Evolutionary conservation across 352 stramenopile genomes (phyloP), one percentile per base, ranked within the genome.

Genomic region (Phytopythium montanum): DNA sequence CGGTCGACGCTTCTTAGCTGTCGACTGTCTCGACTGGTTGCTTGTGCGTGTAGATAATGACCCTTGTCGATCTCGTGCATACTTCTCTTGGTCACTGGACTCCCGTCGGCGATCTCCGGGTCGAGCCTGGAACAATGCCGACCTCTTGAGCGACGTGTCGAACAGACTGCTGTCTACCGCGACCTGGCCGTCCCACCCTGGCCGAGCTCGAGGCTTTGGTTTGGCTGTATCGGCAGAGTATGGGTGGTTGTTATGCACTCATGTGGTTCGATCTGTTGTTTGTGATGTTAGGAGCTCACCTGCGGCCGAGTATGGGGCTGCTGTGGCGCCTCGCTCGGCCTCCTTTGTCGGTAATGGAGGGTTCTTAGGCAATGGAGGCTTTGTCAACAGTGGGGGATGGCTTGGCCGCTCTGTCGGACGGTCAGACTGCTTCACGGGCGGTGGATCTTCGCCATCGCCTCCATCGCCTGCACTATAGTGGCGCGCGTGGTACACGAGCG

Each of bases 121-220:
- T n/a, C 62, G 59, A 6, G 79, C 58, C 49, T 80, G 71, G 45
- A 89, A 91, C 13, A 91, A 57, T 13, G 66, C 44, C 34, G 71
- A 66, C 53, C 81, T 87, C 51, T 78, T 85, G 16, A 91, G 65
- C 1, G 73, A 73, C 29, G 51, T 36, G 33, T 90, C 81, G 18
- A 90, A 90, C 21, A 88, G 34, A 13, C 57, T 64, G 14, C 59
- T 28, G 3, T 46, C 38, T 31, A 68, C 60, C 51, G 39, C 54
- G 18, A 81, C 72, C 23, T 86, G 61, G 6, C 54, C 56, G 28
- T 90, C 69, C 81, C 81, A 90, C 5, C 46, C 74, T 14, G 76
- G 81, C 12, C 68, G 73, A 39, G 64, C 50, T 0, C 23, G 59
- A 16, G 36, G 50, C 21, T 29, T 54, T 2, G 31, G 14, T 21